Evolutionary conservation across 2,329 filamentous ascomycete genomes (phyloP), one percentile per base, ranked within the genome.

Genomic region (Colletotrichum sublineola): DNA sequence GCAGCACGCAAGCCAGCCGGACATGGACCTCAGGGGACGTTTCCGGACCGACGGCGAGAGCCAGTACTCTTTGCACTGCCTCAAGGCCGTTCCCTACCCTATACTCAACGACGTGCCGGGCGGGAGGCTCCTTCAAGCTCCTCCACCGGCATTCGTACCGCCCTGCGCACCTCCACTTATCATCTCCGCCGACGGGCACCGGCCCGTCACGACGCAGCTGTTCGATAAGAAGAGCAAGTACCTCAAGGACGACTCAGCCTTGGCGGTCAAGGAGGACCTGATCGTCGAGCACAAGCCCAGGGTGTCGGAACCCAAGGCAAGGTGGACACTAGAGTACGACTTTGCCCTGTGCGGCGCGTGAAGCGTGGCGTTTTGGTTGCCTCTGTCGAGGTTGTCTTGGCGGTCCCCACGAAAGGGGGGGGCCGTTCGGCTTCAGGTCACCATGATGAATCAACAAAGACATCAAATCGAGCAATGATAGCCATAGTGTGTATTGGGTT

Each of bases 11-110:
- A 82, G 88, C 1, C 92, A 95, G 82, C 85, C 87, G 8, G 92
- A 95, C 68, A 90, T 90, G 81, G 95, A 95, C 79, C 85, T 95
- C 31, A 88, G 93, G 5, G 93, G 93, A 7, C 89, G 90, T 57
- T 94, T 95, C 78, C 86, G 84, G 63, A 94, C 93, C 1, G 91
- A 92, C 73, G 83, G 83, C 7, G 83, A 91, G 29, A 93, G 93
- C 1, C 83, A 84, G 20, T 95, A 93, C 79, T 85, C 84, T 2
- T 84, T 91, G 71, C 90, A 91, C 79, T 90, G 88, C 74, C 77
- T 92, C 63, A 84, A 88, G 9, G 90, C 91, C 15, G 90, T 89
- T 9, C 84, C 86, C 5, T 89, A 89, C 76, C 85, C 86, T 0
- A 80, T 85, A 24, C 75, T 77, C 44, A 76, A 76, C 12, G 77